A percentile compares a stretch with the other conserved stretches of the same genome.
Conservation (phyloP, 176 grass and related monocot genomes). For the Ampelocalamus luodianensis region DNA sequence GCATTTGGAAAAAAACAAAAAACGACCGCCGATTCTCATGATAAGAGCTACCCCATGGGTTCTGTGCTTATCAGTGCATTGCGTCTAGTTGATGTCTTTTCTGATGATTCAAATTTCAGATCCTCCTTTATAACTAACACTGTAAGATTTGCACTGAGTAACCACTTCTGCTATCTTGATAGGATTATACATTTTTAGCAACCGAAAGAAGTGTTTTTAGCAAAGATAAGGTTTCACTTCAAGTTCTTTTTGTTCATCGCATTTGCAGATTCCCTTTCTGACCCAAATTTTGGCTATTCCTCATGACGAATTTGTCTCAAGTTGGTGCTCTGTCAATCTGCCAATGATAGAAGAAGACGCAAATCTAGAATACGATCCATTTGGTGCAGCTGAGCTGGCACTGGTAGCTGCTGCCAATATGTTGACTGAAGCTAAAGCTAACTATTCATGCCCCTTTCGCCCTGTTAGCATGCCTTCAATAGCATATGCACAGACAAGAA, state of each 20-base stretch:
- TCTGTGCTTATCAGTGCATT: slow-evolving; percentile 84
- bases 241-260: slow-evolving; percentile 31
- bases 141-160: slow-evolving; percentile 55
- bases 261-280: slow-evolving; percentile 90
- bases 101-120: slow-evolving; percentile 95
- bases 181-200: slow-evolving; percentile 33
- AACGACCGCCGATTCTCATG: slow-evolving; percentile 44
- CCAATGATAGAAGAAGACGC: slow-evolving; percentile 80
- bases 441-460: slow-evolving; percentile 66
- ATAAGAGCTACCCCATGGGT: slow-evolving; percentile 77
- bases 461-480: slow-evolving; percentile 56
- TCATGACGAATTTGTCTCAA: slow-evolving; percentile 75
- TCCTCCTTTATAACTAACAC: slow-evolving; percentile 85
- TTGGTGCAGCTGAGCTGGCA: slow-evolving; percentile 75
- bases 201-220: not conserved
- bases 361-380: slow-evolving; percentile 89
- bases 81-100: slow-evolving; percentile 92
- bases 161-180: slow-evolving; percentile 10
- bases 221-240: slow-evolving; percentile 24
- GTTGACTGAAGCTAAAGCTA: slow-evolving; percentile 61
- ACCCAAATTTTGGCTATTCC: slow-evolving; percentile 80
- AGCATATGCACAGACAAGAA: slow-evolving; percentile 88
- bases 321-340: slow-evolving; percentile 86
- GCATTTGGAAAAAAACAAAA: slow-evolving; percentile 72
- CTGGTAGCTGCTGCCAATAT: slow-evolving; percentile 48